Evolutionary conservation across 176 grass and related monocot species (phyloP).

Genomic region (Dactylis glomerata): DNA sequence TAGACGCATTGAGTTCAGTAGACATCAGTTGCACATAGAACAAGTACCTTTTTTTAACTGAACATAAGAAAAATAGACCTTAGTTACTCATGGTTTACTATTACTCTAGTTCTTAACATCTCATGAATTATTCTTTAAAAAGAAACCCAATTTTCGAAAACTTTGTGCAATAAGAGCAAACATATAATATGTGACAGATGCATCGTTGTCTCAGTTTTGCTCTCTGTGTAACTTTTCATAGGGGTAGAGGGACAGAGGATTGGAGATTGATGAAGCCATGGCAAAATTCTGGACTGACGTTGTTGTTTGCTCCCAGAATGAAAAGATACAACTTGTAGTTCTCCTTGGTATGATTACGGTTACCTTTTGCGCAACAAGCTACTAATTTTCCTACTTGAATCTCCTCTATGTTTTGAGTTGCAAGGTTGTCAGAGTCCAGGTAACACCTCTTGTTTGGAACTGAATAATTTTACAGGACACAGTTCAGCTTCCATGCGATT

Average conservation of each 20-base stretch:
- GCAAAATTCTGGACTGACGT: neutral
- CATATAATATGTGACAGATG: neutral
- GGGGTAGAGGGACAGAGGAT: neutral
- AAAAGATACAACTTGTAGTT: neutral
- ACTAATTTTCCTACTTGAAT: neutral
- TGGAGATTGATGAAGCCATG: neutral
- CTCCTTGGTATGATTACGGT: neutral
- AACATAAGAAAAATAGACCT: slow-evolving; percentile 3
- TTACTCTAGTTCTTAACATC: neutral
- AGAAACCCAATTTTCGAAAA: neutral
- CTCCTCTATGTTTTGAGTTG: neutral
- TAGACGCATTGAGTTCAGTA: neutral
- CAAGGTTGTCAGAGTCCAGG: neutral
- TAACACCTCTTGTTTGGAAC: neutral
- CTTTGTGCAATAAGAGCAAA: neutral
- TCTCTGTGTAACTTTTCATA: neutral
- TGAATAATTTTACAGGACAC: neutral
- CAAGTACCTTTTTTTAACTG: neutral
- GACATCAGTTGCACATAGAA: neutral
- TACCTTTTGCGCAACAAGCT: neutral
- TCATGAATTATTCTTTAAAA: neutral
- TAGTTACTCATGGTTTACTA: slow-evolving; percentile 1
- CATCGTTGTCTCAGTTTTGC: neutral
- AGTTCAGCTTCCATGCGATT: neutral
- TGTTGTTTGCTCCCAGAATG: neutral